These are phyloP conservation scores for Aspergillus transmontanensis DNA, from an alignment of 2,329 filamentous ascomycete species.

Conservation along the genomic window DNA sequence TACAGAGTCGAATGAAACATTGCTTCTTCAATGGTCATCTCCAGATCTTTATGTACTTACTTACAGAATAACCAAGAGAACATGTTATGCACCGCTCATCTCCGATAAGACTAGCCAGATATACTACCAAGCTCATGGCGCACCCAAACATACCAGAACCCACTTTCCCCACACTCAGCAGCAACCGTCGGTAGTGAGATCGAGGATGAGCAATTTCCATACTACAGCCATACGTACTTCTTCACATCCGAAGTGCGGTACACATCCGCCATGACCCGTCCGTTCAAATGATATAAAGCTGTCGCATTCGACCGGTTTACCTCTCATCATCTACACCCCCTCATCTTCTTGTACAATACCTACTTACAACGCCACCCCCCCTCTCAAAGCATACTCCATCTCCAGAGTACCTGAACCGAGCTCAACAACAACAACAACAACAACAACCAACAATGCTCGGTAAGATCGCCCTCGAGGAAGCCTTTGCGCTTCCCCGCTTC, in stretches of 20 bases:
- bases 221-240: neutral
- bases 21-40: neutral
- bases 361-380: neutral
- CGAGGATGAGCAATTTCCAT: neutral
- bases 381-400: neutral
- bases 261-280: neutral
- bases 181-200: neutral
- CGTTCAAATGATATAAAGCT: neutral
- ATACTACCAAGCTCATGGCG: neutral
- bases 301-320: neutral
- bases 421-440: neutral
- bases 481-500: slow-evolving; percentile 62
- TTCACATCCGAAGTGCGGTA: slow-evolving; percentile 7
- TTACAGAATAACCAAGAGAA: neutral
- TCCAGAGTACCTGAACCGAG: neutral
- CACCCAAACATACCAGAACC: neutral
- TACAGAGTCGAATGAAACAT: neutral
- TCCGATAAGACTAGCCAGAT: neutral
- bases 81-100: neutral
- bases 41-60: neutral
- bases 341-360: neutral
- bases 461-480: slow-evolving; percentile 65
- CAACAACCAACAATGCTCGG: slow-evolving; percentile 52
- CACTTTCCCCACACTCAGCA: slow-evolving; percentile 6
- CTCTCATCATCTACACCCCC: neutral